Base-by-base conservation (phyloP, 495 filamentous ascomycete genomes). In the Penicillium cataractarum region DNA sequence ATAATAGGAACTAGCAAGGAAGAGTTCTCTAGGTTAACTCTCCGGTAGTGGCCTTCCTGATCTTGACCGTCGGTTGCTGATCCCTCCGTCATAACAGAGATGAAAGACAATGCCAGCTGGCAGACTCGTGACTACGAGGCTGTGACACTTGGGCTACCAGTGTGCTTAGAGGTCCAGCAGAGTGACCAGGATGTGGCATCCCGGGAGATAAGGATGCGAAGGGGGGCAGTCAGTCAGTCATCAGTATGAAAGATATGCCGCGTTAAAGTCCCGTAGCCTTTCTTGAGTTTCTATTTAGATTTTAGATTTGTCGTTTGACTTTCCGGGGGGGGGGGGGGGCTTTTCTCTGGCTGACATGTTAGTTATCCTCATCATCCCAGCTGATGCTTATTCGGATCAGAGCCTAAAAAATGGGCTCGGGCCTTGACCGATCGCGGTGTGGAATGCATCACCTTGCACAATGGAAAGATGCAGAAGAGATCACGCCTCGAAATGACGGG, bases 101-200 rank as follows among this genome's bases (percentile, higher is more conserved):
- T 31, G 17, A n/a, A 35, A 44, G n/a, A 55, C 65, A 48, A 60
- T 69, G 69, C 67, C 69, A 71, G 64, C 64, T 70, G 69, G 66
- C 70, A 68, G 59, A 44, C 70, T 64, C 67, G 67, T 72, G 70
- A 72, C 70, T 62, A 53, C 57, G 61, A 46, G 61, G 59, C 59
- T 68, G 67, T 72, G 67, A 72, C 65, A 72, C 67, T 65, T 51
- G 44, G 56, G 52, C 57, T 67, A 64, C 55, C 50, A n/a, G 63
- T 68, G 65, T 66, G 40, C 65, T 33, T 65, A 60, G 54, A 55
- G 19, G 60, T 39, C 51, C 26, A 59, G 59, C 42, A 54, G 35
- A 61, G 61, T 31, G 35, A 29, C 70, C 42, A 65, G 70, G 68
- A 65, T 71, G 57, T 62, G 65, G 32, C 60, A 62, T 60, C 61